Percentiles rank a stretch among this genome's conserved stretches.
phyloP scores from a whole-genome alignment of 2,329 filamentous ascomycete genomes.

The Pyricularia pennisetigena region DNA sequence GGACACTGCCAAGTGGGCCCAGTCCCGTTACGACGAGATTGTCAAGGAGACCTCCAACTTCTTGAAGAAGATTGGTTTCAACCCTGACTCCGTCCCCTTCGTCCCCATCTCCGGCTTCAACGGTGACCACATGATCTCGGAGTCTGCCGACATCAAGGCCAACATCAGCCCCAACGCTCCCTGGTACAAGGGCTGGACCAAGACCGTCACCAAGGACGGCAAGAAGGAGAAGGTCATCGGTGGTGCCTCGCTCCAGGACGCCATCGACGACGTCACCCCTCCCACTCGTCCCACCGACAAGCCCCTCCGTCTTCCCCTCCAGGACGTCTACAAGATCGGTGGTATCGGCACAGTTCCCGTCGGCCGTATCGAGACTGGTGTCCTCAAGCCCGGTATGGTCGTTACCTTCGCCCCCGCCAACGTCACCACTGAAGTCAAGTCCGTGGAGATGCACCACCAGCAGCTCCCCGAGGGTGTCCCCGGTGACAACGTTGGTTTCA shows the following conservation, averaged over 20 bases:
- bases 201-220: conserved; percentile 77
- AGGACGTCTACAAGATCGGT: conserved; percentile 99
- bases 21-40: conserved; percentile 95
- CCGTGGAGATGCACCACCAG: conserved; percentile 99
- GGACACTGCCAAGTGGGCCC: conserved; percentile 98
- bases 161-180: conserved; percentile 73
- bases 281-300: conserved; percentile 94
- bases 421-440: conserved; percentile 99
- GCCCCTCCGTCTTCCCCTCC: conserved; percentile 98
- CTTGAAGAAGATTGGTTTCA: conserved; percentile 99
- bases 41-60: conserved; percentile 99
- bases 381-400: conserved; percentile 86
- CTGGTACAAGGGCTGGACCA: conserved; percentile 99
- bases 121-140: conserved; percentile 98
- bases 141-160: conserved; percentile 14
- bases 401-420: conserved; percentile 97
- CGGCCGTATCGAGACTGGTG: conserved; percentile 99
- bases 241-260: conserved; percentile 98
- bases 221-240: conserved; percentile 47
- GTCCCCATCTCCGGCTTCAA: conserved; percentile 99
- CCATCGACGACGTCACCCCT: conserved; percentile 91
- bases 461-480: conserved; percentile 90
- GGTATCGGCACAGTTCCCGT: conserved; percentile 99
- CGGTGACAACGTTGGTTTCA: conserved; percentile 99
- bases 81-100: conserved; percentile 97